A percentile compares a stretch with the other conserved stretches of the same genome.
phyloP scores from a whole-genome alignment of 306 rosid species.

The Cercis canadensis region DNA sequence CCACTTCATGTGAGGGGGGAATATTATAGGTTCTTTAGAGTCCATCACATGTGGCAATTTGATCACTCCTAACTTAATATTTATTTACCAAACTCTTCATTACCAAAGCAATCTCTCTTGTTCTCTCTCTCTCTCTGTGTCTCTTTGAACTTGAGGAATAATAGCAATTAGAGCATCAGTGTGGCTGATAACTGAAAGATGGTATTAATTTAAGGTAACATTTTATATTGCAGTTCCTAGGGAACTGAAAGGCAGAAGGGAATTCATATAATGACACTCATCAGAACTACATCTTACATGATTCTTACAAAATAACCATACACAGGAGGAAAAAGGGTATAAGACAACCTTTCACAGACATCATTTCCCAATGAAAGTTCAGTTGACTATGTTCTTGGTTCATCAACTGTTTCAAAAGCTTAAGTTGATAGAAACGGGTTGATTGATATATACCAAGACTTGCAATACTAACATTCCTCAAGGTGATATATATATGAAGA shows the following conservation, averaged over 20 bases:
- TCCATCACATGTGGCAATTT: neutral
- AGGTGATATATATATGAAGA: slow-evolving; percentile 1
- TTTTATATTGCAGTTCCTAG: neutral
- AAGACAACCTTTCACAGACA: neutral
- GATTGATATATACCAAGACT: slow-evolving; percentile 15
- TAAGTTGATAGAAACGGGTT: too few species aligned
- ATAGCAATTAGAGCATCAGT: neutral
- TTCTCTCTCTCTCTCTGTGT: neutral
- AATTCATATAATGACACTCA: neutral
- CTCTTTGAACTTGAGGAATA: neutral
- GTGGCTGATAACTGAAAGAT: neutral
- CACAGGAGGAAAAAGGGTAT: slow-evolving; percentile 16
- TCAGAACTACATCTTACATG: neutral
- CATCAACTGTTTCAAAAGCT: too few species aligned
- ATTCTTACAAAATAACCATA: slow-evolving; percentile 6
- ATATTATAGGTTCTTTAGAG: too few species aligned
- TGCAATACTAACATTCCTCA: slow-evolving; percentile 17
- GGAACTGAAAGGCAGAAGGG: neutral
- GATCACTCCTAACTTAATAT: neutral
- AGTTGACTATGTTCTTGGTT: slow-evolving; percentile 23
- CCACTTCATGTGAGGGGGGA: too few species aligned
- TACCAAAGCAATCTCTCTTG: neutral
- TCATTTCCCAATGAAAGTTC: slow-evolving; percentile 32
- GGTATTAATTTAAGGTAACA: neutral
- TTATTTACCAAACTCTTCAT: neutral